Evolutionary conservation across 1,284 basidiomycete genomes (phyloP).

Genomic region (Cutaneotrichosporon daszewskae): DNA sequence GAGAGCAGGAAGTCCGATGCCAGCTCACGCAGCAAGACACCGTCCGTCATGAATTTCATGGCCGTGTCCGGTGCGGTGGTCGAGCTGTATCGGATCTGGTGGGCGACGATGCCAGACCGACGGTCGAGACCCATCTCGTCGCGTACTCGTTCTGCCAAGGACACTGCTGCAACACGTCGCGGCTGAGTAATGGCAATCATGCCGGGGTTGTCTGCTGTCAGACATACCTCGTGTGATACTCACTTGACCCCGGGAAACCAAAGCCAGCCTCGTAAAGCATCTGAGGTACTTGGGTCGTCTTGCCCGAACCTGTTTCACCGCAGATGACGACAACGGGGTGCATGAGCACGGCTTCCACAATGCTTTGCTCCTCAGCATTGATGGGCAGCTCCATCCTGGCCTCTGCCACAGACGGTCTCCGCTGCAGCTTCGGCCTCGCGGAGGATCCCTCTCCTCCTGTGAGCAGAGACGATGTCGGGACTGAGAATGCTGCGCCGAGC

Average conservation of each 20-base stretch:
- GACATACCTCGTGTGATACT: no score
- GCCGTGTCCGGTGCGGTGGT: constrained; percentile 81
- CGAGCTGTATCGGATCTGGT: constrained; percentile 96
- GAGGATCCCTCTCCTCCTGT: constrained; percentile 14
- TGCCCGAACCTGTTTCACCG: constrained; percentile 91
- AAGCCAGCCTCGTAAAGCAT: constrained; percentile 92
- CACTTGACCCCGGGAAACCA: constrained; percentile 70
- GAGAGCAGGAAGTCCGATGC: constrained; percentile 82
- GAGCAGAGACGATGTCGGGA: constrained; percentile 44
- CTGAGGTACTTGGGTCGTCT: constrained; percentile 97
- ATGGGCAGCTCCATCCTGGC: constrained; percentile 79
- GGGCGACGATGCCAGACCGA: constrained; percentile 69
- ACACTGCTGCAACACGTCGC: constrained; percentile 92
- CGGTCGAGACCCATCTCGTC: constrained; percentile 72
- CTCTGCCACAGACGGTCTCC: constrained; percentile 70
- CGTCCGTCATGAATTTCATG: constrained; percentile 99
- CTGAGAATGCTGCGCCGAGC: constrained; percentile 35
- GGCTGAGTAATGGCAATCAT: constrained; percentile 99
- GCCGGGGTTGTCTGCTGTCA: constrained; percentile 95
- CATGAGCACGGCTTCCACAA: constrained; percentile 85
- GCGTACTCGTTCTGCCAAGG: constrained; percentile 86
- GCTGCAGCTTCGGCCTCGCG: constrained; percentile 60
- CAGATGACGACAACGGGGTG: constrained; percentile 72
- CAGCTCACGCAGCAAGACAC: constrained; percentile 88
- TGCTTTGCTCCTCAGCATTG: constrained; percentile 85